Percentiles rank a stretch among this genome's conserved stretches.
phyloP scores from a whole-genome alignment of 495 filamentous ascomycete species.

The Podospora didyma region DNA sequence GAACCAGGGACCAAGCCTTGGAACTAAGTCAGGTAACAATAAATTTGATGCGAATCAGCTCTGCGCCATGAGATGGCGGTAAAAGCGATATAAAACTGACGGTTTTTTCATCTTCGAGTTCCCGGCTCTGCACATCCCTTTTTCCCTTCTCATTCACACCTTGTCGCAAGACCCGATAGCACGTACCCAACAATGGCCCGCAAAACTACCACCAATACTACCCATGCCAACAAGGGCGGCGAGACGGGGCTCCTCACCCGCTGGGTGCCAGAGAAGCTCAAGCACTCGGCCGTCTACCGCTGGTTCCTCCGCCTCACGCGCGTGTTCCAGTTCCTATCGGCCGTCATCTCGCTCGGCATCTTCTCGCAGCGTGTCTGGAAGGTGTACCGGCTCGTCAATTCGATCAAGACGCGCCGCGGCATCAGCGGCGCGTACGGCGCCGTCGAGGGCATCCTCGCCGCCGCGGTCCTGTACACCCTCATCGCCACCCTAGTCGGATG shows the following conservation, averaged over 20 bases:
- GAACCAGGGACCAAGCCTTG: too few relatives aligned
- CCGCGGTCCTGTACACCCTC: slow-evolving; percentile 31
- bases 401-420: slow-evolving; percentile 23
- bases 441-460: slow-evolving; percentile 33
- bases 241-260: slow-evolving; percentile 26
- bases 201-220: too few relatives aligned
- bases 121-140: too few relatives aligned
- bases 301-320: slow-evolving; percentile 23
- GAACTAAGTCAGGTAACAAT: too few relatives aligned
- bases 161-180: too few relatives aligned
- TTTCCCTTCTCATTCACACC: too few relatives aligned
- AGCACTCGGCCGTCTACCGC: slow-evolving; percentile 22
- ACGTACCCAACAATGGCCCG: too few relatives aligned
- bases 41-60: too few relatives aligned
- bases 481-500: slow-evolving; percentile 17
- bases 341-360: slow-evolving; percentile 32
- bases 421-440: slow-evolving; percentile 23
- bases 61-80: too few relatives aligned
- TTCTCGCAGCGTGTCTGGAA: slow-evolving; percentile 32
- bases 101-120: too few relatives aligned
- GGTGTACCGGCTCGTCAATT: slow-evolving; percentile 22
- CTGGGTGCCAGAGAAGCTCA: slow-evolving; percentile 23
- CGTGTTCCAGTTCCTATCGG: slow-evolving; percentile 32
- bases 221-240: neutral
- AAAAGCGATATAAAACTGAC: too few relatives aligned